A percentile compares a stretch with the other conserved stretches of the same genome.
These are phyloP conservation scores for Ligustrum vulgare DNA, from an alignment of 257 asterid species.

Conservation along the genomic window DNA sequence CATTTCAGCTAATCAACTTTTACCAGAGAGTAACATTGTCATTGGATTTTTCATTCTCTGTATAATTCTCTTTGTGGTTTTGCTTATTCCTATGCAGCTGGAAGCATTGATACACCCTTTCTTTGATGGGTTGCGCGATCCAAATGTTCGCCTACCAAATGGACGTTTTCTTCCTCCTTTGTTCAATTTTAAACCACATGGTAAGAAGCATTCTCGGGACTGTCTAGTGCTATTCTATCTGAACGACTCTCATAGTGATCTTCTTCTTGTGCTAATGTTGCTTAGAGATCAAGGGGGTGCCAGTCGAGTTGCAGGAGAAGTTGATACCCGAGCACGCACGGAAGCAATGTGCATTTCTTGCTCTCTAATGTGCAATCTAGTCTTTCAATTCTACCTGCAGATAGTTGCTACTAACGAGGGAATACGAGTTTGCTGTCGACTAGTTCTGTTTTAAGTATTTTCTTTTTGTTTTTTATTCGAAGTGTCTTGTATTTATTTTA, in stretches of 20 bases:
- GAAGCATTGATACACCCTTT: slow-evolving; percentile 69
- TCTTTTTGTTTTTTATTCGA: not conserved
- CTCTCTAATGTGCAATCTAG: slow-evolving; percentile 29
- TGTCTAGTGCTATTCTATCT: not conserved
- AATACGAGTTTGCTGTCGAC: slow-evolving; percentile 24
- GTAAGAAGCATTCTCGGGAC: slow-evolving; percentile 25
- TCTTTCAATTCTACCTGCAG: not conserved
- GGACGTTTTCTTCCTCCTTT: slow-evolving; percentile 68
- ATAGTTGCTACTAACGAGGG: slow-evolving; percentile 6
- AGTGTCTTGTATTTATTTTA: slow-evolving; percentile 35
- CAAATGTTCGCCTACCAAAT: slow-evolving; percentile 64
- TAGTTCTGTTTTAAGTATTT: slow-evolving; percentile 13
- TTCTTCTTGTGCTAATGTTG: not conserved
- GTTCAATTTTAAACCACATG: slow-evolving; percentile 68
- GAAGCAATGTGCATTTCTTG: slow-evolving; percentile 72
- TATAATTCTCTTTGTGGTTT: slow-evolving; percentile 12
- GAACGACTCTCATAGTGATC: not conserved
- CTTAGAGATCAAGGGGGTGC: slow-evolving; percentile 65
- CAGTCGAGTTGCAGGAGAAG: slow-evolving; percentile 54
- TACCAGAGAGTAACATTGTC: not conserved
- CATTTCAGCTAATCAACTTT: not conserved
- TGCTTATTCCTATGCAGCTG: slow-evolving; percentile 40
- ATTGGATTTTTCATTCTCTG: not conserved
- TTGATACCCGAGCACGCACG: slow-evolving; percentile 77
- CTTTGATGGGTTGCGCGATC: slow-evolving; percentile 70